phyloP scores from a whole-genome alignment of 225 moss, liverwort and hornwort species.

The Pleurozium schreberi region DNA sequence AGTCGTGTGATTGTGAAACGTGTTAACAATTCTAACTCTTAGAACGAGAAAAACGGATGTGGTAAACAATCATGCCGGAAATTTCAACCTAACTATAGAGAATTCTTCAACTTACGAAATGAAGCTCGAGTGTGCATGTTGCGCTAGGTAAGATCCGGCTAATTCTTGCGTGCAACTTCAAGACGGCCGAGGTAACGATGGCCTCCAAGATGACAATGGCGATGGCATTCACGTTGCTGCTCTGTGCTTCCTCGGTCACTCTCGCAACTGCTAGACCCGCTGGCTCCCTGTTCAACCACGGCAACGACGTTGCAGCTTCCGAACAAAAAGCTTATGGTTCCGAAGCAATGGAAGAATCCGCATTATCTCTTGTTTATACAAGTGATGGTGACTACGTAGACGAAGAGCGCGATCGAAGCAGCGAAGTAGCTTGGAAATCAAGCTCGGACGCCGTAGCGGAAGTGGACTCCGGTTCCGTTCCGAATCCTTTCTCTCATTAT shows the following conservation, averaged over 20 bases:
- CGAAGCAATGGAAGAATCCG: background rate
- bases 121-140: background rate
- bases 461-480: background rate
- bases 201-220: background rate
- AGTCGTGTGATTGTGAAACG: background rate
- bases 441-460: background rate
- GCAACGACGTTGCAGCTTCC: background rate
- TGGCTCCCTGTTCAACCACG: background rate
- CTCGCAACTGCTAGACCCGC: constrained; percentile 1
- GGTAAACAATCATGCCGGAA: background rate
- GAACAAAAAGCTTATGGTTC: background rate
- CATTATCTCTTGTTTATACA: background rate
- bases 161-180: background rate
- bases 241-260: background rate
- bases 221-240: background rate
- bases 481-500: background rate
- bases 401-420: background rate
- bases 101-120: background rate
- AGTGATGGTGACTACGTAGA: background rate
- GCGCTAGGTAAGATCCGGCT: background rate
- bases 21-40: background rate
- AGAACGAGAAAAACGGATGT: background rate
- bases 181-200: background rate
- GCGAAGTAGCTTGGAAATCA: background rate
- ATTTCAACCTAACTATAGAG: background rate